A percentile compares a stretch with the other conserved stretches of the same genome.
Evolutionary conservation across 306 rosid genomes (phyloP).

Genomic region (Datisca glomerata): DNA sequence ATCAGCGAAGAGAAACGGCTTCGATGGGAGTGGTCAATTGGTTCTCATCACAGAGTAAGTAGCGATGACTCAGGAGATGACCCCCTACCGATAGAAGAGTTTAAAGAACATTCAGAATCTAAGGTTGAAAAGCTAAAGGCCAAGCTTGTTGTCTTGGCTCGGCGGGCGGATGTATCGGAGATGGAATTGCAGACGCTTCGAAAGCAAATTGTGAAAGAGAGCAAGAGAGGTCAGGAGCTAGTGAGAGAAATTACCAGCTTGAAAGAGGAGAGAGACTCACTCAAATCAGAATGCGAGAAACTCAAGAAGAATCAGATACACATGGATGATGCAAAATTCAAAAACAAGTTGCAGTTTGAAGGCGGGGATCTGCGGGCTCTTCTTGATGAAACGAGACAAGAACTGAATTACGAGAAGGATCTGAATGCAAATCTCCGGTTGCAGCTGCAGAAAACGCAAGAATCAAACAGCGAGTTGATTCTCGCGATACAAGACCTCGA

Average conservation of each 20-base stretch:
- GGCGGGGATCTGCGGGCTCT: conserved; percentile 51
- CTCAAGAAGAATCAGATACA: conserved; percentile 49
- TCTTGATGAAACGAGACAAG: conserved; percentile 79
- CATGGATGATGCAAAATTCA: conserved; percentile 38
- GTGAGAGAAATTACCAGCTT: conserved; percentile 46
- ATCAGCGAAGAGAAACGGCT: conserved; percentile 32
- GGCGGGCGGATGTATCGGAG: conserved; percentile 78
- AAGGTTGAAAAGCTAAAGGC: conserved; percentile 62
- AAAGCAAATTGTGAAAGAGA: conserved; percentile 74
- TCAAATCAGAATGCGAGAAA: conserved; percentile 56
- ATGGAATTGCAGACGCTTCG: conserved; percentile 88
- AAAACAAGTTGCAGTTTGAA: conserved; percentile 46
- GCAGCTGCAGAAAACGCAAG: conserved; percentile 83
- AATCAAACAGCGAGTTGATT: conserved; percentile 76
- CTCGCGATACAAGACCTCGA: conserved; percentile 81
- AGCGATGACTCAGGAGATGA: conserved; percentile 30
- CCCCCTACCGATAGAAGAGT: conserved; percentile 23
- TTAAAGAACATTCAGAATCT: conserved; percentile 25
- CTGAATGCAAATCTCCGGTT: conserved; percentile 60
- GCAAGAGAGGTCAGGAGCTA: conserved; percentile 80
- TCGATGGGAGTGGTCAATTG: conserved; percentile 55
- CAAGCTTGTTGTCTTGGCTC: conserved; percentile 51
- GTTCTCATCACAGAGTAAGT: conserved; percentile 39
- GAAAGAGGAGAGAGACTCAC: conserved; percentile 64
- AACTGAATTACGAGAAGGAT: conserved; percentile 71